Evolutionary conservation across 1,284 basidiomycete species (phyloP).

Genomic region (Takashimella koratensis): DNA sequence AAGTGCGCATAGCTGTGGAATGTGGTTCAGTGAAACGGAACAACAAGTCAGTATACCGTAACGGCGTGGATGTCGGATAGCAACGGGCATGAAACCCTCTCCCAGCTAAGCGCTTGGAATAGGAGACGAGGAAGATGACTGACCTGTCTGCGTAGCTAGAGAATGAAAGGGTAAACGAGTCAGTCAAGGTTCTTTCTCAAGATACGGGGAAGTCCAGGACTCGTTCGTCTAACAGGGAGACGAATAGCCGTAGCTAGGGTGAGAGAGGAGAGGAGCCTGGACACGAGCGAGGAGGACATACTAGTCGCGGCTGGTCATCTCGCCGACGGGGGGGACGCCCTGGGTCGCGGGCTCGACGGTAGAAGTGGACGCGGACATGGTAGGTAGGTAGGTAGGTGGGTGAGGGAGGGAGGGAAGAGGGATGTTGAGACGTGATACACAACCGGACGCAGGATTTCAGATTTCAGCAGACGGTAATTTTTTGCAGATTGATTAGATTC

Average conservation of each 20-base stretch:
- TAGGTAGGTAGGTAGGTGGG: background rate
- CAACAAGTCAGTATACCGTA: too few relatives aligned
- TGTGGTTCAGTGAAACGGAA: too few relatives aligned
- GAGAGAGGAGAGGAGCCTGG: too few relatives aligned
- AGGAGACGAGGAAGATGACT: conserved; percentile 1
- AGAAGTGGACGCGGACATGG: conserved; percentile 16
- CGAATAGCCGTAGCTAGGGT: too few relatives aligned
- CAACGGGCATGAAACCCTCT: too few relatives aligned
- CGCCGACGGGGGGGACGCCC: conserved; percentile 34
- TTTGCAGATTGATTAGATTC: too few relatives aligned
- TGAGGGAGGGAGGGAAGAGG: background rate
- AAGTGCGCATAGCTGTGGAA: conserved; percentile 84
- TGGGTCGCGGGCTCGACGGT: conserved; percentile 25
- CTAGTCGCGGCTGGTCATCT: conserved; percentile 48
- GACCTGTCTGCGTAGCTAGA: conserved; percentile 42
- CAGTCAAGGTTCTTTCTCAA: background rate
- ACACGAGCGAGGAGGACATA: conserved; percentile 21
- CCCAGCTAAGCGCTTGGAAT: too few relatives aligned
- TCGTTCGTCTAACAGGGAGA: too few relatives aligned
- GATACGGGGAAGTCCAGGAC: too few relatives aligned
- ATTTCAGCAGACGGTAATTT: too few relatives aligned
- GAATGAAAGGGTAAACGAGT: background rate
- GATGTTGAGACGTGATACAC: background rate
- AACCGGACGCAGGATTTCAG: too few relatives aligned
- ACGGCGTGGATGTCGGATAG: too few relatives aligned